Evolutionary conservation across 73 alveolate genomes (phyloP).

Genomic region (Effrenium voratum): DNA sequence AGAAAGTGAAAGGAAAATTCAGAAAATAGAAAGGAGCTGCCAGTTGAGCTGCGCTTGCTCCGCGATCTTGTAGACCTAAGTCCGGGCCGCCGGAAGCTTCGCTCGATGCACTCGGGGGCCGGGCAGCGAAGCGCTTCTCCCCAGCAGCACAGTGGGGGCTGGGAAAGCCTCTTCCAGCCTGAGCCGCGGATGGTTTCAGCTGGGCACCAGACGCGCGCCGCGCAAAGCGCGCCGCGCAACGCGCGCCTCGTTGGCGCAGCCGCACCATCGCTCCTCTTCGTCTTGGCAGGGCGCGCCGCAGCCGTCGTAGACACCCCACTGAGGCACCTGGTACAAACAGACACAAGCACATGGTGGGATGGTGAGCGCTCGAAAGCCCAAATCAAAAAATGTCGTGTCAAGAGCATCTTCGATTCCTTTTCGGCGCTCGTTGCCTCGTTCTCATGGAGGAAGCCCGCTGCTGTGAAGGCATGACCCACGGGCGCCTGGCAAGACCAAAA

Average conservation of each 20-base stretch:
- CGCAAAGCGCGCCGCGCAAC: background rate
- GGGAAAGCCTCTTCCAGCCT: constrained; percentile 80
- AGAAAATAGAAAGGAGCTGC: too few relatives aligned
- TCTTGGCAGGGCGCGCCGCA: constrained; percentile 87
- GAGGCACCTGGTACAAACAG: constrained; percentile 44
- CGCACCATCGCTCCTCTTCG: constrained; percentile 90
- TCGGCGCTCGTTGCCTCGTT: constrained; percentile 37
- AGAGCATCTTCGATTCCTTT: background rate
- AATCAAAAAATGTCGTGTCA: background rate
- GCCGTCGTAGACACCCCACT: constrained; percentile 94
- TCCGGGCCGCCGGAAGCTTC: background rate
- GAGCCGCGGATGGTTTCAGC: background rate
- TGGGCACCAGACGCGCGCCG: background rate
- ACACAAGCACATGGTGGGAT: background rate
- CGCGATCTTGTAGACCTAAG: constrained; percentile 83
- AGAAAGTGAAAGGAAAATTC: too few relatives aligned
- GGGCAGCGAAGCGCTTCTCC: constrained; percentile 85
- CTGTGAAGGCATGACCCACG: constrained; percentile 87
- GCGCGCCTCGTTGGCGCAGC: constrained; percentile 83
- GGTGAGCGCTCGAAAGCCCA: background rate
- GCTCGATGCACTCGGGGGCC: background rate
- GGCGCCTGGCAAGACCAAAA: constrained; percentile 3
- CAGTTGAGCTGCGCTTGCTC: too few relatives aligned
- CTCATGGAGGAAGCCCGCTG: constrained; percentile 65
- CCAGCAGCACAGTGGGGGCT: constrained; percentile 66